A percentile compares a stretch with the other conserved stretches of the same genome.
Conservation (phyloP, 495 filamentous ascomycete species). For the Patellaria atrata region DNA sequence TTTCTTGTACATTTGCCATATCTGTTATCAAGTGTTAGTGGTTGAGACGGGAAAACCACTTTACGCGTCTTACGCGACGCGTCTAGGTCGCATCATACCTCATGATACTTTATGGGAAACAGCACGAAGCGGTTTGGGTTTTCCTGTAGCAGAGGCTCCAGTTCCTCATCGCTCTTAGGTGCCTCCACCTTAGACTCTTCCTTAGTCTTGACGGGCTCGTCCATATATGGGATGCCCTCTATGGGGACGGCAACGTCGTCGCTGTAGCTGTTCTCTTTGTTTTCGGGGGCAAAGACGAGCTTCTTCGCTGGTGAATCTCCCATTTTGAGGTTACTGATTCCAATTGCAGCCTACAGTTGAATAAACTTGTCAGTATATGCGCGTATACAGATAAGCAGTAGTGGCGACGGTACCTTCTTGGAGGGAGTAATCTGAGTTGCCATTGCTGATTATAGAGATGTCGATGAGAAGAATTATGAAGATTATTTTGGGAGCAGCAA, state of each 20-base stretch:
- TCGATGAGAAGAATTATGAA: too few relatives aligned
- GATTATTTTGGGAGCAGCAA: too few relatives aligned
- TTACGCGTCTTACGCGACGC: conserved; percentile 43
- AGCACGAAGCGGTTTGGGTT: conserved; percentile 94
- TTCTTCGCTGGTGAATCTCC: conserved; percentile 79
- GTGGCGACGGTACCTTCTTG: conserved; percentile 19
- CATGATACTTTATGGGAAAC: conserved; percentile 98
- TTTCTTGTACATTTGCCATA: conserved; percentile 99
- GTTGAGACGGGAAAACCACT: conserved; percentile 32
- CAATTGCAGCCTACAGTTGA: conserved; percentile 55
- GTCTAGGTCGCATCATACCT: conserved; percentile 50
- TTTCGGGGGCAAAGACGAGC: conserved; percentile 51
- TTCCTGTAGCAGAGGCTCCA: conserved; percentile 87
- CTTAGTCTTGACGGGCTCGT: conserved; percentile 33
- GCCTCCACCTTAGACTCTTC: conserved; percentile 20
- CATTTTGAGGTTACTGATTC: conserved; percentile 81
- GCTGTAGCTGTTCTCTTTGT: conserved; percentile 87
- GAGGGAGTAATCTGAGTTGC: conserved; percentile 21
- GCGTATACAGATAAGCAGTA: conserved; percentile 1
- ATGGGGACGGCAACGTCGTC: conserved; percentile 42
- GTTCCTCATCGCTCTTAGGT: conserved; percentile 50
- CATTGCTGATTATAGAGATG: too few relatives aligned
- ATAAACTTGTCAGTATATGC: conserved; percentile 15
- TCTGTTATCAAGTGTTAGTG: conserved; percentile 38
- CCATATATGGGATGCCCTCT: conserved; percentile 36